Conservation (phyloP, 495 filamentous ascomycete species). For the Talaromyces trachyspermus region DNA sequence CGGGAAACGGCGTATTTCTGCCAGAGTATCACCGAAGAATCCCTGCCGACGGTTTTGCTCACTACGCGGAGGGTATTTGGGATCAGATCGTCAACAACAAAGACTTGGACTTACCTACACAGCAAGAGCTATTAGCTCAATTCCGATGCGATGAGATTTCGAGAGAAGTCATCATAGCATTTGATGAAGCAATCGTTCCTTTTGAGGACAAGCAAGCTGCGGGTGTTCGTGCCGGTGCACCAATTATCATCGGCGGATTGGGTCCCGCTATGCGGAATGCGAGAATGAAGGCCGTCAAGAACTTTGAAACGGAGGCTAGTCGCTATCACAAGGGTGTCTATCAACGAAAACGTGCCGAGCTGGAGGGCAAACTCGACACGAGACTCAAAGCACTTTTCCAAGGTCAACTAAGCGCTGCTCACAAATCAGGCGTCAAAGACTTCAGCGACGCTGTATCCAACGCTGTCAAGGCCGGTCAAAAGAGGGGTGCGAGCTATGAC, state of each 20-base stretch:
- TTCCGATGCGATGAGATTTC: slow-evolving; percentile 97
- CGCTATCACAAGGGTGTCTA: slow-evolving; percentile 96
- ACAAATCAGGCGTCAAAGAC: slow-evolving; percentile 77
- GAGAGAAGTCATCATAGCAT: slow-evolving; percentile 72
- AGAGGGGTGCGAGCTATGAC: slow-evolving; percentile 80
- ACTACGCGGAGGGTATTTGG: slow-evolving; percentile 92
- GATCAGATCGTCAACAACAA: slow-evolving; percentile 98
- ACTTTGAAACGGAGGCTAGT: slow-evolving; percentile 83
- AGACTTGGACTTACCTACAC: slow-evolving; percentile 90
- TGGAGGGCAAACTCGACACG: slow-evolving; percentile 77
- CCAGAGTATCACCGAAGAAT: slow-evolving; percentile 94
- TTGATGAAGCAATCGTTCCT: slow-evolving; percentile 73
- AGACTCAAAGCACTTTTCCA: slow-evolving; percentile 83
- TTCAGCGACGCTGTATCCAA: slow-evolving; percentile 82
- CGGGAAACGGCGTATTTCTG: slow-evolving; percentile 74
- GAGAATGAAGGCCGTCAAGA: slow-evolving; percentile 65
- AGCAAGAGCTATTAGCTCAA: slow-evolving; percentile 93
- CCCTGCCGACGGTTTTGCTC: slow-evolving; percentile 87
- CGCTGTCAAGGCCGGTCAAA: slow-evolving; percentile 83
- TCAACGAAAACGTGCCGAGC: slow-evolving; percentile 70
- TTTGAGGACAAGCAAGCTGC: slow-evolving; percentile 82
- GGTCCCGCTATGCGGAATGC: slow-evolving; percentile 67
- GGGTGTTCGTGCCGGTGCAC: slow-evolving; percentile 59
- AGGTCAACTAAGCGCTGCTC: slow-evolving; percentile 75
- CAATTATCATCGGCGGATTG: slow-evolving; percentile 64